Conservation (phyloP, 805 yeast genomes). For the Wickerhamomyces subpelliculosus region DNA sequence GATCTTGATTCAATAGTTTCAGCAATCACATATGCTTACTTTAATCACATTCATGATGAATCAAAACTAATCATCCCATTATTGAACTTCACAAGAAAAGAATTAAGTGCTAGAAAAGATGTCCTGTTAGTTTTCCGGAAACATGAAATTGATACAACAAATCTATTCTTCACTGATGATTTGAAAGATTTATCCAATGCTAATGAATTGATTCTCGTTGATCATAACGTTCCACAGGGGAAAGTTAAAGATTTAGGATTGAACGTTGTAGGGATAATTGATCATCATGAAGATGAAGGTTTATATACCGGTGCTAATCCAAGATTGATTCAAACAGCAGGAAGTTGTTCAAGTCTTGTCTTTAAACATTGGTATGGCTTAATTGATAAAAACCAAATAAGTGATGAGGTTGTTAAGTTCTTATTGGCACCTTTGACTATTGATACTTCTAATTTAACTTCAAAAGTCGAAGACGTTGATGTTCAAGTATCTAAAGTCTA, state of each 20-base stretch:
- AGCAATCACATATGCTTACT: constrained; percentile 67
- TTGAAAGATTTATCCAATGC: constrained; percentile 24
- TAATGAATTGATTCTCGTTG: constrained; percentile 59
- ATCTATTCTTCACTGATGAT: constrained; percentile 66
- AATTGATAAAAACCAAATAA: constrained; percentile 5
- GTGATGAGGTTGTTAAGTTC: constrained; percentile 36
- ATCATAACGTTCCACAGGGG: constrained; percentile 69
- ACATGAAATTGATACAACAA: constrained; percentile 38
- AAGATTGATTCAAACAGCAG: constrained; percentile 51
- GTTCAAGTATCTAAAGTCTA: constrained; percentile 35
- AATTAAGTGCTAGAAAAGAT: constrained; percentile 66
- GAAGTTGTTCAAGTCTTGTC: constrained; percentile 78
- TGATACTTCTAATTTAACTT: constrained; percentile 66
- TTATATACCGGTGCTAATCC: constrained; percentile 48
- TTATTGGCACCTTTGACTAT: constrained; percentile 62
- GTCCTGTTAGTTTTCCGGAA: constrained; percentile 44
- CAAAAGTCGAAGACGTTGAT: constrained; percentile 60
- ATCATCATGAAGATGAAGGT: constrained; percentile 79
- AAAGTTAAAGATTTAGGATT: constrained; percentile 23
- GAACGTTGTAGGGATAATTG: constrained; percentile 53
- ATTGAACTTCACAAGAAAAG: constrained; percentile 62
- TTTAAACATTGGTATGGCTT: constrained; percentile 48
- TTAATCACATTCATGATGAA: constrained; percentile 31
- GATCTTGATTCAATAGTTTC: constrained; percentile 84
- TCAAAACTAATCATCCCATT: constrained; percentile 49